Evolutionary conservation across 83 land plant species (phyloP).

Genomic region (Thuja plicata): DNA sequence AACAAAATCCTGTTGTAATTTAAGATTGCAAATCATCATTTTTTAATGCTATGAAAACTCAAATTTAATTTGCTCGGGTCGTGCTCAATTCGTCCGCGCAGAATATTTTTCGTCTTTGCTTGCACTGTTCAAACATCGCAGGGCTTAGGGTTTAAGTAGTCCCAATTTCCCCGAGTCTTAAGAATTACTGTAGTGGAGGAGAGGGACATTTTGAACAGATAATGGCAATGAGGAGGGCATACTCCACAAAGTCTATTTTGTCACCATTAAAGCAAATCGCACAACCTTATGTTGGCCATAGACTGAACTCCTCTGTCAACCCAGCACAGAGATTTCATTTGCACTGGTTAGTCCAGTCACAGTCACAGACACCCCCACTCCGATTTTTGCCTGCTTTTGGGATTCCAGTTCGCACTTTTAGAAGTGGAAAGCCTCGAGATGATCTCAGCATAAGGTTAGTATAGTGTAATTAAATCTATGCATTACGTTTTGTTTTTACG

Average conservation of each 20-base stretch:
- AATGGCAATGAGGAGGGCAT: not conserved
- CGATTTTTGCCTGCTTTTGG: not conserved
- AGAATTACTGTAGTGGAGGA: not conserved
- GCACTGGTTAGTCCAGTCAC: not conserved
- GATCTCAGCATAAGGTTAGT: slow-evolving; percentile 13
- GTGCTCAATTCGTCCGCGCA: too few species aligned
- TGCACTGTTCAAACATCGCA: not conserved
- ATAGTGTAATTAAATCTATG: not conserved
- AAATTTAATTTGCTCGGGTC: too few species aligned
- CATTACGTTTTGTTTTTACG: not conserved
- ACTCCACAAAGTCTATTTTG: not conserved
- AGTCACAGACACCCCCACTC: not conserved
- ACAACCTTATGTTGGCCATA: not conserved
- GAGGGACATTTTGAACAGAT: not conserved
- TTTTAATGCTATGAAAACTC: too few species aligned
- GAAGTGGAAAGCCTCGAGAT: slow-evolving; percentile 6
- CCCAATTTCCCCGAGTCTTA: not conserved
- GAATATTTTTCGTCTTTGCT: too few species aligned
- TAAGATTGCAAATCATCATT: too few species aligned
- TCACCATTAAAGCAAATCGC: slow-evolving; percentile 2
- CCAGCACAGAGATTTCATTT: slow-evolving; percentile 10
- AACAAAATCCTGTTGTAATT: too few species aligned
- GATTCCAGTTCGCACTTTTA: not conserved
- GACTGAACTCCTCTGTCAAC: not conserved
- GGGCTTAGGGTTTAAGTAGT: not conserved